Evolutionary conservation across 1,139 yeast species (phyloP), one percentile per base, ranked within the genome.

Genomic region (Kodamaea plutei): DNA sequence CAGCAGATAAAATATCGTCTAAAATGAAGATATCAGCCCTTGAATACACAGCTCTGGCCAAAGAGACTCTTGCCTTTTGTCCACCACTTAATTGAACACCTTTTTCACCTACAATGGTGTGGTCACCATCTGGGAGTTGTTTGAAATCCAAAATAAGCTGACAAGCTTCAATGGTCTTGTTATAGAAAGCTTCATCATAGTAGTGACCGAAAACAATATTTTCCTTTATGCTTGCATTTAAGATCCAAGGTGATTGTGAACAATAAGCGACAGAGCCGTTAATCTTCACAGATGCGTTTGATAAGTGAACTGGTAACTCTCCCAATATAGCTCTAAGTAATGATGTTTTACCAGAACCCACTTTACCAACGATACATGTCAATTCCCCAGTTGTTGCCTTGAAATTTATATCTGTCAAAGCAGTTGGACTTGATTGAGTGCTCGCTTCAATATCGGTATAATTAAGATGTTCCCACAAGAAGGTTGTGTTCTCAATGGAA

Each of bases 271-370:
- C 33, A 1, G 45, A 25, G 4, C 61, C 61, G n/a, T n/a, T n/a
- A n/a, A n/a, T n/a, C 24, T 43, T 44, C n/a, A 48, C 43, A 8
- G 33, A 25, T 3, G 34, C 27, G n/a, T 22, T 11, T 20, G 26
- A 9, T 5, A n/a, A 8, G 12, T 26, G 20, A 13, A 41, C 30
- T 6, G 45, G 43, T n/a, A 54, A 35, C 29, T 54, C 57, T 5
- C 59, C 58, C 13, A 53, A 34, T 4, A 55, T 36, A 4, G 57
- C 34, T 21, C 47, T 48, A 17, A 55, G 43, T 6, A 55, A 38
- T 1, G 59, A 50, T 3, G 58, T 37, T 28, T 55, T 55, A 12
- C 61, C 61, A 15, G 54, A 37, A 2, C 61, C 61, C 9, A 55
- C 61, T 29, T 46, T 40, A 6, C 61, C 61, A 6, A 55, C 57